A percentile compares a stretch with the other conserved stretches of the same genome.
phyloP scores from a whole-genome alignment of 2,329 filamentous ascomycete genomes.

The Aspergillus neotritici region DNA sequence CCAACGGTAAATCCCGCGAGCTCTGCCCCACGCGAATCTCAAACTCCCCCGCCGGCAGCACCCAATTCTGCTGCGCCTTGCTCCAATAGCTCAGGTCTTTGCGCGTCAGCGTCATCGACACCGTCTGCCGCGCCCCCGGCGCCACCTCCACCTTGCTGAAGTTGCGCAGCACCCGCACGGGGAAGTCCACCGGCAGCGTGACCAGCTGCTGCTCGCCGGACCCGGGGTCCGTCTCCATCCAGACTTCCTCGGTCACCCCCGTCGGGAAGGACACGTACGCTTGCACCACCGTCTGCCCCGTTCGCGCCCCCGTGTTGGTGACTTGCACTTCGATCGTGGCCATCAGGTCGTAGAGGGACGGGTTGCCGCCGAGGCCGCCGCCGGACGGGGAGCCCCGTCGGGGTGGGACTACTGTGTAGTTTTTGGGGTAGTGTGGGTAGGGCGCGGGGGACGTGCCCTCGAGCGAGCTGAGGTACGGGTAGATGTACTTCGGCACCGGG shows the following conservation, averaged over 20 bases:
- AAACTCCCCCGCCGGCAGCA: slow-evolving; percentile 45
- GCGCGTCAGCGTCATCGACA: slow-evolving; percentile 57
- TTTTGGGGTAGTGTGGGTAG: slow-evolving; percentile 49
- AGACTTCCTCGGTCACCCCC: slow-evolving; percentile 23
- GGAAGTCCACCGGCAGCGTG: slow-evolving; percentile 56
- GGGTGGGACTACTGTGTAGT: slow-evolving; percentile 42
- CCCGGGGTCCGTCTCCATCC: slow-evolving; percentile 6
- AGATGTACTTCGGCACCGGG: slow-evolving; percentile 64
- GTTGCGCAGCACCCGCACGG: slow-evolving; percentile 57
- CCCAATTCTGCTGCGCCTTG: slow-evolving; percentile 62
- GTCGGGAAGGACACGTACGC: slow-evolving; percentile 64
- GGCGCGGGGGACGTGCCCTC: slow-evolving; percentile 43
- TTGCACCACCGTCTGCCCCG: slow-evolving; percentile 49
- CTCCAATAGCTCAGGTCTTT: slow-evolving; percentile 72
- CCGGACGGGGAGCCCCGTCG: slow-evolving; percentile 56
- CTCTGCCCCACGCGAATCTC: slow-evolving; percentile 34
- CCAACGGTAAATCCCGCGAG: slow-evolving; percentile 29
- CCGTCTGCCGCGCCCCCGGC: slow-evolving; percentile 48
- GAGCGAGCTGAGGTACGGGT: slow-evolving; percentile 59
- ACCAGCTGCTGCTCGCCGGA: slow-evolving; percentile 8
- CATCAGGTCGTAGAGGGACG: slow-evolving; percentile 47
- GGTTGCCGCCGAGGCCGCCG: slow-evolving; percentile 52
- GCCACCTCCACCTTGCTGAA: slow-evolving; percentile 64
- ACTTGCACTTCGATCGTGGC: slow-evolving; percentile 44
- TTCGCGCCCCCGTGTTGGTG: slow-evolving; percentile 44